phyloP scores from a whole-genome alignment of 1,284 basidiomycete species.

The Rhodotorula sp. region DNA sequence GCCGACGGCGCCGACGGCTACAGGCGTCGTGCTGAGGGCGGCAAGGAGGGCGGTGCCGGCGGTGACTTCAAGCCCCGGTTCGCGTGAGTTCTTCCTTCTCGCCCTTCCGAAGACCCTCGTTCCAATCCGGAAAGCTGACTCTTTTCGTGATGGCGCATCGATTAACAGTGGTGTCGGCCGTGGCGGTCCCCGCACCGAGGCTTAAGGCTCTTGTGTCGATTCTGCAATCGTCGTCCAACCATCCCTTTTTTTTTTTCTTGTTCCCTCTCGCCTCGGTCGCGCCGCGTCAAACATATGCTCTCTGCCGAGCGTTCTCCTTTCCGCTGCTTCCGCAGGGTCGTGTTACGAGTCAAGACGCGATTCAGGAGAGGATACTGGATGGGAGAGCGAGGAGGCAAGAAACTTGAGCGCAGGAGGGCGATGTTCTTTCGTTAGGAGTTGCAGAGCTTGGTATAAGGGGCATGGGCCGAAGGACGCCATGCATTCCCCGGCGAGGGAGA shows the following conservation, averaged over 20 bases:
- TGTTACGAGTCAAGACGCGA: too few species aligned
- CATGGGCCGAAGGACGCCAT: too few species aligned
- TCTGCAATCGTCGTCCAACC: background rate
- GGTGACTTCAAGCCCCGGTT: constrained; percentile 44
- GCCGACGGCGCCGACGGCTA: constrained; percentile 69
- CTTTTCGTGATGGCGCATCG: too few species aligned
- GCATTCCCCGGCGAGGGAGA: too few species aligned
- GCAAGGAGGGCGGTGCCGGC: constrained; percentile 44
- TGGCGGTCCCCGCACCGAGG: constrained; percentile 63
- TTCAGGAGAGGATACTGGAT: too few species aligned
- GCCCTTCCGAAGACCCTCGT: constrained; percentile 34
- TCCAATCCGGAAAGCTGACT: constrained; percentile 40
- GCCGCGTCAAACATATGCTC: too few species aligned
- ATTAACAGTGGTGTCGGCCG: constrained; percentile 75
- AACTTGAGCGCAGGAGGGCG: too few species aligned
- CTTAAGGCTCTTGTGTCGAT: constrained; percentile 19
- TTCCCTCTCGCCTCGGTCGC: background rate
- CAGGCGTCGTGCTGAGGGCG: constrained; percentile 58
- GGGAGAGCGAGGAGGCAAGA: too few species aligned
- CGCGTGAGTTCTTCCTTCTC: constrained; percentile 25
- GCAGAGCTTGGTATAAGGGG: too few species aligned
- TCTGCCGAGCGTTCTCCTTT: background rate
- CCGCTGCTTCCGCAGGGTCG: too few species aligned
- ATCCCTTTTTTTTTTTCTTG: background rate
- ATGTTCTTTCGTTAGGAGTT: too few species aligned